Evolutionary conservation across 305 asterid genomes (phyloP), one percentile per base, ranked within the genome.

Genomic region (Ajuga reptans): DNA sequence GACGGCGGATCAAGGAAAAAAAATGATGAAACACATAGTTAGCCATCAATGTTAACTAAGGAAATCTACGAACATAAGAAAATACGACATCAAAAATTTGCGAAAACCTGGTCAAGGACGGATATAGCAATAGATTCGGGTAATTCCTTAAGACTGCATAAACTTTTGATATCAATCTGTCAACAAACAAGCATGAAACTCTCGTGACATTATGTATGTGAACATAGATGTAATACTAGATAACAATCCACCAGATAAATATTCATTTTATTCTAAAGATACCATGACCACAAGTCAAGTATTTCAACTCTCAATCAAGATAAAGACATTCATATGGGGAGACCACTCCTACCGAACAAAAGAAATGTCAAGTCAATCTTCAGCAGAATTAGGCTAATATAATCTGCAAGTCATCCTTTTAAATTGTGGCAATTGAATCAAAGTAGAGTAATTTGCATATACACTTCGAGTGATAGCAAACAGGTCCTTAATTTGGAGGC

Each of bases 41-140:
- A 74, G 55, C 64, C 65, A 69, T 72, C 56, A 51, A 18, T 12
- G 47, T 64, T 52, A 16, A 45, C 51, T 36, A 31, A 64, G 0
- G 33, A 37, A 21, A 45, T 36, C 11, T 45, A 61, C n/a, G 55
- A 11, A 41, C 16, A 14, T 58, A 31, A 63, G n/a, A n/a, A 17
- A n/a, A 31, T 64, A 39, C 75, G 36, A 58, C 14, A 66, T 60
- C 8, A 74, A 60, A 41, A 16, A 56, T 61, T 55, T 50, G 79
- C 43, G 36, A 72, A 63, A 62, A 92, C 98, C 98, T 92, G 98
- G 81, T 92, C 98, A 72, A 92, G 98, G 74, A 90, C 81, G 68
- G 92, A 81, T 76, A 90, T 84, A 49, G 92, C 95, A 71, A 69
- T 69, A 47, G 90, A 77, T 66, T 85, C 91, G 0, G 96, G 91